Evolutionary conservation across 78 protist genomes (phyloP).

Genomic region (Bodo saltans): DNA sequence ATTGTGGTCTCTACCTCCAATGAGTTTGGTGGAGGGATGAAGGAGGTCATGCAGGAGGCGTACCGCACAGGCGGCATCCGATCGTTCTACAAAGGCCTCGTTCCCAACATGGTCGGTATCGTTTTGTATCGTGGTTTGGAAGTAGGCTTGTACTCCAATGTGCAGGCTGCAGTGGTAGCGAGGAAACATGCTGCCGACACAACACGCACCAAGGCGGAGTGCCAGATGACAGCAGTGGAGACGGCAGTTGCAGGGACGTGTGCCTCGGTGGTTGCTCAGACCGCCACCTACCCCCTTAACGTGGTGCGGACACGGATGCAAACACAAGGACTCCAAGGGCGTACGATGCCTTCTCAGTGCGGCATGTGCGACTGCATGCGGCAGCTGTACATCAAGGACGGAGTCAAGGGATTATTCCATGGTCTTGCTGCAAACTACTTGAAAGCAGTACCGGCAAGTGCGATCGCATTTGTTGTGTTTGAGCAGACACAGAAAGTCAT

Average conservation of each 20-base stretch:
- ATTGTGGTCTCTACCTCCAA: slow-evolving; percentile 4
- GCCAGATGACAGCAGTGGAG: not conserved
- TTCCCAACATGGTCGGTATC: slow-evolving; percentile 9
- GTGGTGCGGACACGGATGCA: slow-evolving; percentile 30
- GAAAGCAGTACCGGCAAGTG: not conserved
- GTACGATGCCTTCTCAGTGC: not conserved
- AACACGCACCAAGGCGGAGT: not conserved
- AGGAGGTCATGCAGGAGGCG: not conserved
- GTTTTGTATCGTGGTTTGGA: slow-evolving; percentile 28
- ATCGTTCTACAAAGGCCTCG: slow-evolving; percentile 21
- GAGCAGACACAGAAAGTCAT: not conserved
- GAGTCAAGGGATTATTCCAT: not conserved
- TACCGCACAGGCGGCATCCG: slow-evolving; percentile 6
- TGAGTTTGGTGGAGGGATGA: not conserved
- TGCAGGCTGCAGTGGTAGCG: no score
- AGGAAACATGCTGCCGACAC: no score
- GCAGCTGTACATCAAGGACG: not conserved
- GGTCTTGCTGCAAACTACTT: not conserved
- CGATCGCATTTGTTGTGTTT: not conserved
- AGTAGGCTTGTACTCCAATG: not conserved
- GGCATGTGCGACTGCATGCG: not conserved
- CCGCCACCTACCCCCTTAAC: slow-evolving; percentile 25
- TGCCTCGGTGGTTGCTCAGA: slow-evolving; percentile 6
- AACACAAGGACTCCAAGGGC: slow-evolving; percentile 7
- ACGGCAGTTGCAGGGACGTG: not conserved